phyloP scores from a whole-genome alignment of 176 grass and related monocot species.

The Carex pumila region DNA sequence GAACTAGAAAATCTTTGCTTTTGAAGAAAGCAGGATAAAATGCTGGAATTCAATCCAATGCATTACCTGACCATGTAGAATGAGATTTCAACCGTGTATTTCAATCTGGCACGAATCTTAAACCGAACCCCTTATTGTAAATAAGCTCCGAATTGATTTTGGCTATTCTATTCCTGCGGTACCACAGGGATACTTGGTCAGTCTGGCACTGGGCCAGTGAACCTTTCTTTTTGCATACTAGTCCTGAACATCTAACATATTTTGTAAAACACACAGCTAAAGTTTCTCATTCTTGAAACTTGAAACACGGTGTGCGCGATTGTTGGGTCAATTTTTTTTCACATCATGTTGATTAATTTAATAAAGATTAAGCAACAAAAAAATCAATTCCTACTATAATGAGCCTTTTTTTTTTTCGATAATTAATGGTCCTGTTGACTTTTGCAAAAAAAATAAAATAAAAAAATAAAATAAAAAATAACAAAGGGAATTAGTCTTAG shows the following conservation, averaged over 20 bases:
- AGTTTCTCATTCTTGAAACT: not conserved
- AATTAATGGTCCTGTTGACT: too few species aligned
- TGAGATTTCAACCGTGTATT: too few species aligned
- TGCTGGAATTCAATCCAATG: too few species aligned
- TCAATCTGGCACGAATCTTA: too few species aligned
- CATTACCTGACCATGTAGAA: not conserved
- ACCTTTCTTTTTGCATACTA: not conserved
- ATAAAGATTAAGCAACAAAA: not conserved
- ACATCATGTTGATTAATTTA: not conserved
- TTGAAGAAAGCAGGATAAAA: not conserved
- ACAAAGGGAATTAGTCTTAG: too few species aligned
- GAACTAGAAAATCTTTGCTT: not conserved
- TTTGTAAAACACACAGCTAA: not conserved
- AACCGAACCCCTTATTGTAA: too few species aligned
- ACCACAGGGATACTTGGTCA: too few species aligned
- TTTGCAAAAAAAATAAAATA: constrained; percentile 9
- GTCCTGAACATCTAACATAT: not conserved
- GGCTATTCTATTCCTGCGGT: too few species aligned
- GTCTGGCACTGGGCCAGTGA: not conserved
- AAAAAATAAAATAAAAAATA: not conserved
- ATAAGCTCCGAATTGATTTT: too few species aligned
- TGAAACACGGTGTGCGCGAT: not conserved
- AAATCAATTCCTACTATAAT: not conserved
- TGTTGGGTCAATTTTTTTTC: too few species aligned
- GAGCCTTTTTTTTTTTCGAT: too few species aligned